phyloP scores from a whole-genome alignment of 345 rosid genomes.

The Boechera divaricarpa region DNA sequence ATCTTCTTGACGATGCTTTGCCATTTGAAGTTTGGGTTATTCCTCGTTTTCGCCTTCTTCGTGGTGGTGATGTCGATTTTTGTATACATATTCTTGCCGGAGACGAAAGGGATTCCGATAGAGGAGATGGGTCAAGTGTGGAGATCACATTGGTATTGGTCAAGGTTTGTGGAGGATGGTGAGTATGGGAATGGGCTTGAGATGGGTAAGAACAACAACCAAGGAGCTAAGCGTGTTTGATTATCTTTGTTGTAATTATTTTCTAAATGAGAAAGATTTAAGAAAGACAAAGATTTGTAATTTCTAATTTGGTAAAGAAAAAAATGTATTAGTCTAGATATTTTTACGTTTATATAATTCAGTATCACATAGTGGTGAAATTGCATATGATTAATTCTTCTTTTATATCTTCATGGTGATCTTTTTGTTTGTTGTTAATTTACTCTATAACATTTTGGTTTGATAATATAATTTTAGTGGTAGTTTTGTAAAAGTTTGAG shows the following conservation, averaged over 20 bases:
- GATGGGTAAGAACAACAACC: conserved; percentile 42
- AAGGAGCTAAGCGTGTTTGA: conserved; percentile 46
- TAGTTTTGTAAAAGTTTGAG: too few relatives aligned
- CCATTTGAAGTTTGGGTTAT: conserved; percentile 45
- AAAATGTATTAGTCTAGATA: conserved; percentile 30
- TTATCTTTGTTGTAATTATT: not conserved
- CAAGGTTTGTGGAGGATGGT: conserved; percentile 46
- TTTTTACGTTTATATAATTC: conserved; percentile 40
- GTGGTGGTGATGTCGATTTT: conserved; percentile 49
- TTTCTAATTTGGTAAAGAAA: conserved; percentile 28
- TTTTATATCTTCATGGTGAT: not conserved
- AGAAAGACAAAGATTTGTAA: conserved; percentile 20
- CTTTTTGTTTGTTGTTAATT: not conserved
- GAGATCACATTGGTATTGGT: conserved; percentile 53
- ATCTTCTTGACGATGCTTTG: conserved; percentile 49
- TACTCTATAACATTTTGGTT: too few relatives aligned
- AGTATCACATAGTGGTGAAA: not conserved
- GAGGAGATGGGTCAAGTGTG: conserved; percentile 52
- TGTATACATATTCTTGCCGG: conserved; percentile 45
- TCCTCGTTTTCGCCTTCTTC: conserved; percentile 46
- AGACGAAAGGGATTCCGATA: conserved; percentile 48
- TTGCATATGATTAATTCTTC: conserved; percentile 20
- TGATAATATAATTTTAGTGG: too few relatives aligned
- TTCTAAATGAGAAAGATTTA: not conserved
- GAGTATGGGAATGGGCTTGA: conserved; percentile 43